Evolutionary conservation across 495 filamentous ascomycete species (phyloP).

Genomic region (Aspergillus asperescens): DNA sequence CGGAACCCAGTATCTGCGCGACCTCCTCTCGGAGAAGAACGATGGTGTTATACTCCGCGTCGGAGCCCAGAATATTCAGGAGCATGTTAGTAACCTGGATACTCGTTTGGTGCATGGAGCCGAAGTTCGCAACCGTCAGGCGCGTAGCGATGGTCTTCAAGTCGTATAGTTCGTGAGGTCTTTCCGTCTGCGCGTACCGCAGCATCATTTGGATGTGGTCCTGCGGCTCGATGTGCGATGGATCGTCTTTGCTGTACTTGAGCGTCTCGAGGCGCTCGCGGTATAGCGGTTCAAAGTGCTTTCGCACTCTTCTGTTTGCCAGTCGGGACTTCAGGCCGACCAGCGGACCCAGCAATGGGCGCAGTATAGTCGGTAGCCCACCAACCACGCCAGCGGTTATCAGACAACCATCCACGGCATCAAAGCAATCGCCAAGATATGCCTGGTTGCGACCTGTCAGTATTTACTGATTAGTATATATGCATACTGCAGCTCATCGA

Average conservation of each 20-base stretch:
- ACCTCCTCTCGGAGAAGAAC: slow-evolving; percentile 30
- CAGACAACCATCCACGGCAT: slow-evolving; percentile 21
- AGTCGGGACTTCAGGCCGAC: slow-evolving; percentile 6
- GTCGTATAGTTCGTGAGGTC: slow-evolving; percentile 27
- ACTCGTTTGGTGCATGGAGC: slow-evolving; percentile 47
- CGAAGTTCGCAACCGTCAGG: slow-evolving; percentile 43
- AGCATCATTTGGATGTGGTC: slow-evolving; percentile 38
- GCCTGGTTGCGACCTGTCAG: slow-evolving; percentile 23
- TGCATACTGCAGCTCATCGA: too few relatives aligned
- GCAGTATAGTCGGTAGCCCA: slow-evolving; percentile 22
- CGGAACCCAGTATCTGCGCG: slow-evolving; percentile 6
- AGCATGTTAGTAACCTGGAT: slow-evolving; percentile 41
- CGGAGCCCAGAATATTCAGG: slow-evolving; percentile 39
- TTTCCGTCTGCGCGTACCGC: slow-evolving; percentile 25
- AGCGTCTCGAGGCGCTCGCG: slow-evolving; percentile 18
- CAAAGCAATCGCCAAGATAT: slow-evolving; percentile 20
- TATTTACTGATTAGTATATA: too few relatives aligned
- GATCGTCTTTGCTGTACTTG: slow-evolving; percentile 16
- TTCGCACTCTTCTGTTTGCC: slow-evolving; percentile 13
- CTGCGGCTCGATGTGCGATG: slow-evolving; percentile 17
- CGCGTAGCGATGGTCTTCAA: slow-evolving; percentile 28
- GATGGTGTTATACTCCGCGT: slow-evolving; percentile 32
- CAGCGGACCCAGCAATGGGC: slow-evolving; percentile 26
- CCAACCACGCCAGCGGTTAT: slow-evolving; percentile 22
- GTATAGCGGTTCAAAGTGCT: slow-evolving; percentile 22